phyloP scores from a whole-genome alignment of 192 early-diverging fungal species.

The Coemansia sp. region DNA sequence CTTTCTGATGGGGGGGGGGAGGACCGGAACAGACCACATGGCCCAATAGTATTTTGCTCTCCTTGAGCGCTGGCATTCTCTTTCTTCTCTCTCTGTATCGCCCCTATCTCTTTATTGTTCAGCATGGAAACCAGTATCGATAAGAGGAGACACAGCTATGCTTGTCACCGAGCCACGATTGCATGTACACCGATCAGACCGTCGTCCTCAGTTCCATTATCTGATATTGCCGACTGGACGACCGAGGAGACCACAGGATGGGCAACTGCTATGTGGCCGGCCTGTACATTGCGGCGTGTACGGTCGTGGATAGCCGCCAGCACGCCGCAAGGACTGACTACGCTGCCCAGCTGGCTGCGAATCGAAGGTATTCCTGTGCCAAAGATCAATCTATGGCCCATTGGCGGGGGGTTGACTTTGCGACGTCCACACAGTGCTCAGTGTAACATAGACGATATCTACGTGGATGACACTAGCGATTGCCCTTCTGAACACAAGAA shows the following conservation, averaged over 20 bases:
- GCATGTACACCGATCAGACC: conserved; percentile 22
- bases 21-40: neutral
- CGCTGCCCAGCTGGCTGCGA: conserved; percentile 29
- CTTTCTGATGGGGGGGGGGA: neutral
- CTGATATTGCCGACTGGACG: conserved; percentile 40
- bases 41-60: neutral
- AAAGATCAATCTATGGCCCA: conserved; percentile 9
- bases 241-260: neutral
- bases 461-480: conserved; percentile 1
- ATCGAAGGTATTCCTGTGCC: conserved; percentile 17
- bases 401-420: neutral
- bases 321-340: conserved; percentile 22
- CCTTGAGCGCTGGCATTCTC: neutral
- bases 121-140: conserved; percentile 13
- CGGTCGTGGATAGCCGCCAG: conserved; percentile 40
- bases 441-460: neutral
- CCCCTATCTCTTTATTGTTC: neutral
- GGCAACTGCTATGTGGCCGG: conserved; percentile 17
- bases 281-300: conserved; percentile 27
- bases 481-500: conserved; percentile 7
- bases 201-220: conserved; percentile 15
- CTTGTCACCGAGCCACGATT: conserved; percentile 34
- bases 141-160: conserved; percentile 12
- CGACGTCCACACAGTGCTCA: neutral
- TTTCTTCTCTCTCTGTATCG: neutral